Conservation (phyloP, 2,329 filamentous ascomycete genomes). For the Pseudopithomyces chartarum region DNA sequence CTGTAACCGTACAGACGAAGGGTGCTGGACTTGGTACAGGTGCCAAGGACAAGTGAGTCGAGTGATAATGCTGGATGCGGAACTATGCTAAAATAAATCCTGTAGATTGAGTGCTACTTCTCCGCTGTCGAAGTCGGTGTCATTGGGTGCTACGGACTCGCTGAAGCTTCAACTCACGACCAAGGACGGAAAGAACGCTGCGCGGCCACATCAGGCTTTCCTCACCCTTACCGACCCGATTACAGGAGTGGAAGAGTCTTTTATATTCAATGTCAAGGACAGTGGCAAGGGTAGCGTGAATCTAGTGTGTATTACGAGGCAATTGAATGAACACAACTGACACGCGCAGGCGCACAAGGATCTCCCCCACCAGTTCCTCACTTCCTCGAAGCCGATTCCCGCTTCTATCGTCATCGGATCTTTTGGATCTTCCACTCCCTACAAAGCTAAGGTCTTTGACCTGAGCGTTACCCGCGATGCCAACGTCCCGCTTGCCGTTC, state of each 20-base stretch:
- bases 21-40: conserved; percentile 56
- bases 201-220: conserved; percentile 93
- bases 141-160: conserved; percentile 70
- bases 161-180: conserved; percentile 84
- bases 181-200: conserved; percentile 76
- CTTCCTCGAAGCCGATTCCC: conserved; percentile 68
- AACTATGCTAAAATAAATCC: conserved; percentile 13
- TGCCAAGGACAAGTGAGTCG: conserved; percentile 68
- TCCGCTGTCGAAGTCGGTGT: conserved; percentile 66
- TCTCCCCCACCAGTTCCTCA: conserved; percentile 80
- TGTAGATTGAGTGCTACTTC: conserved; percentile 54
- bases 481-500: conserved; percentile 62
- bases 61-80: background rate
- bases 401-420: conserved; percentile 86
- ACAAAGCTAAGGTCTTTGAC: conserved; percentile 74
- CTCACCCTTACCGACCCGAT: conserved; percentile 76
- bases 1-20: conserved; percentile 67
- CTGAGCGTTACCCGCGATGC: conserved; percentile 69
- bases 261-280: conserved; percentile 81
- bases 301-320: conserved; percentile 64
- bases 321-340: conserved; percentile 31
- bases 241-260: conserved; percentile 83
- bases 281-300: conserved; percentile 85
- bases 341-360: conserved; percentile 78
- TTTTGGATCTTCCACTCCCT: conserved; percentile 74